A percentile compares a stretch with the other conserved stretches of the same genome.
Conservation (phyloP, 345 rosid species). For the Arabidopsis thaliana region TAIR10.1 NC_003076.8:3445001-3445500, state of each 20-base stretch:
- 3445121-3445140: neutral
- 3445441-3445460: slow-evolving; percentile 9
- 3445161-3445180: neutral
- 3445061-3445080: neutral
- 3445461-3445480: slow-evolving; percentile 19
- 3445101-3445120: neutral
- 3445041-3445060: neutral
- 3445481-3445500: slow-evolving; percentile 31
- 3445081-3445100: neutral
- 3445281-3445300: slow-evolving; percentile 22
- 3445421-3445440: neutral
- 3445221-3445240: neutral
- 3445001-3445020: neutral
- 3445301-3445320: neutral
- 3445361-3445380: neutral
- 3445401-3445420: no score
- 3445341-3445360: neutral
- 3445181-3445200: slow-evolving; percentile 21
- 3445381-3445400: neutral
- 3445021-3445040: neutral
- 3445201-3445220: slow-evolving; percentile 8
- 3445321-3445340: neutral
- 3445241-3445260: slow-evolving; percentile 16
- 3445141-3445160: neutral
- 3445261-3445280: slow-evolving; percentile 17